Percentiles rank a stretch among this genome's conserved stretches.
phyloP scores from a whole-genome alignment of 345 rosid species.

The Dimocarpus longan region DNA sequence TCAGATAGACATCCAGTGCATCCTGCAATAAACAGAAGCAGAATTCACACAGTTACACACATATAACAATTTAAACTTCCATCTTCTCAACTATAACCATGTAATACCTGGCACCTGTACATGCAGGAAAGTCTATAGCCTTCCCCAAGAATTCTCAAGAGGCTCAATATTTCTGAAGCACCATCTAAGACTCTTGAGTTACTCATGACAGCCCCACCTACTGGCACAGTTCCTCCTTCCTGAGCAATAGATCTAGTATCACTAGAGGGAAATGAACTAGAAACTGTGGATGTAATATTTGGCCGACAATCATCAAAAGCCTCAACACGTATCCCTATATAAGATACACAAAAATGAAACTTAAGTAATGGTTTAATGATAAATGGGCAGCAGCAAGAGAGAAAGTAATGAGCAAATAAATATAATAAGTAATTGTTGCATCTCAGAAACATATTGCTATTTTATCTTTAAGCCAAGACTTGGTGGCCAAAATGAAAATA shows the following conservation, averaged over 20 bases:
- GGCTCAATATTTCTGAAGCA: conserved; percentile 70
- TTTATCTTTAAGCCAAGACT: conserved; percentile 1
- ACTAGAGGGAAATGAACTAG: conserved; percentile 49
- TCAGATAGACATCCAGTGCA: conserved; percentile 72
- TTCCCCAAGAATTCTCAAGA: conserved; percentile 85
- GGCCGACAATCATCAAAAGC: conserved; percentile 71
- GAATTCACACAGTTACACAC: conserved; percentile 28
- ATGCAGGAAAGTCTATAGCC: conserved; percentile 87
- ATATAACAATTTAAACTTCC: conserved; percentile 22
- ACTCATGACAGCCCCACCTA: conserved; percentile 48
- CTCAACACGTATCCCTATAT: conserved; percentile 73
- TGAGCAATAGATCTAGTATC: conserved; percentile 63
- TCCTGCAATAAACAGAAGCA: conserved; percentile 60
- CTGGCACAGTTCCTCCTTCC: conserved; percentile 54
- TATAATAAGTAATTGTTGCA: background rate
- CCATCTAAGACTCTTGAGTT: conserved; percentile 62
- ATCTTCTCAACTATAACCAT: conserved; percentile 10
- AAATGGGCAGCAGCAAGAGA: conserved; percentile 11
- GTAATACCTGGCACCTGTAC: conserved; percentile 81
- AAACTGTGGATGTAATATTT: conserved; percentile 52
- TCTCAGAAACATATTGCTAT: background rate
- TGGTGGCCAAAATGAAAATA: background rate
- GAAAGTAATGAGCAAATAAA: conserved; percentile 10
- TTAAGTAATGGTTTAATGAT: conserved; percentile 17
- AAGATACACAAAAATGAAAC: conserved; percentile 20